A percentile compares a stretch with the other conserved stretches of the same genome.
phyloP scores from a whole-genome alignment of 345 rosid genomes.

The Euphorbia lathyris region DNA sequence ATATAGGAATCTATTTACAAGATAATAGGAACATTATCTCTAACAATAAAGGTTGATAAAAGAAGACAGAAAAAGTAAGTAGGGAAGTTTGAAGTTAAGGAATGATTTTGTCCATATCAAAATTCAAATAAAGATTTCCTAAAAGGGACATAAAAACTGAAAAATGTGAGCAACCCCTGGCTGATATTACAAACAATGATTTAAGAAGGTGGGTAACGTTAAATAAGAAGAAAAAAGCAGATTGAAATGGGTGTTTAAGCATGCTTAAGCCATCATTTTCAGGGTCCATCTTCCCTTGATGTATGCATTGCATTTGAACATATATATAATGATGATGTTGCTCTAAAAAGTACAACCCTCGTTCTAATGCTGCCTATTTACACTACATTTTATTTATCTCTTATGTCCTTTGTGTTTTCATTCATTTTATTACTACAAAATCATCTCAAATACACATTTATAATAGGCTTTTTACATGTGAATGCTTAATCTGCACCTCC shows the following conservation, averaged over 20 bases:
- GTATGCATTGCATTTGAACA: neutral
- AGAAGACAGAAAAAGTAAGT: conserved; percentile 28
- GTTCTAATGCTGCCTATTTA: conserved; percentile 24
- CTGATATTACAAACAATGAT: conserved; percentile 15
- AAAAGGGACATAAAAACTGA: conserved; percentile 19
- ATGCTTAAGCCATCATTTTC: conserved; percentile 26
- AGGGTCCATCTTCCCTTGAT: conserved; percentile 24
- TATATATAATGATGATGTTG: conserved; percentile 36
- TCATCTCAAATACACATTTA: neutral
- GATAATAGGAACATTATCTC: no score
- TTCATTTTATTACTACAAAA: neutral
- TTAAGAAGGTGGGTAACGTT: conserved; percentile 19
- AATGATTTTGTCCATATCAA: conserved; percentile 50
- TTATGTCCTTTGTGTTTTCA: conserved; percentile 10
- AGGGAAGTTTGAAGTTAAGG: conserved; percentile 28
- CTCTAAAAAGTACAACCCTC: conserved; percentile 23
- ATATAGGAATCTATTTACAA: no score
- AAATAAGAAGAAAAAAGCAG: neutral
- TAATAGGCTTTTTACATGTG: no score
- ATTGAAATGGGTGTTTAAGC: conserved; percentile 12
- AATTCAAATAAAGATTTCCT: conserved; percentile 6
- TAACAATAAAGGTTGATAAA: conserved; percentile 26
- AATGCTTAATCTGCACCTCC: no score
- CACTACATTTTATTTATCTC: conserved; percentile 23
- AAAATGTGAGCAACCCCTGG: conserved; percentile 22